These are phyloP conservation scores for Begonia peltatifolia DNA, from an alignment of 306 rosid genomes.

Conservation along the genomic window DNA sequence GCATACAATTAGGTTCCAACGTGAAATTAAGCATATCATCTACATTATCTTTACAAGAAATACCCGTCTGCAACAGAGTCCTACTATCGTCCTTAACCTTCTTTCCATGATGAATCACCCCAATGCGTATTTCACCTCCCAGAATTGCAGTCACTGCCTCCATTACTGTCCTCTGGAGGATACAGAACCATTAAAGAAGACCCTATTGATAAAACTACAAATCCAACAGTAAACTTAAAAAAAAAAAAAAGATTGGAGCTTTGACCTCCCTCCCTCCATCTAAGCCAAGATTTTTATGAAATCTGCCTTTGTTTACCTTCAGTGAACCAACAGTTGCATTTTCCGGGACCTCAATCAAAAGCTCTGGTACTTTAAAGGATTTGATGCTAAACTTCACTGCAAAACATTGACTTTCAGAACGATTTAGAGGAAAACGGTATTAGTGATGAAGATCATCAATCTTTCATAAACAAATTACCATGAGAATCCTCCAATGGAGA, in stretches of 20 bases:
- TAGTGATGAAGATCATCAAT: not conserved
- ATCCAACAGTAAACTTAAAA: not conserved
- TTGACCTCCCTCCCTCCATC: too few relatives aligned
- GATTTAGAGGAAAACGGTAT: not conserved
- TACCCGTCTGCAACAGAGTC: slow-evolving; percentile 71
- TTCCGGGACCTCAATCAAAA: slow-evolving; percentile 71
- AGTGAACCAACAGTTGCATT: slow-evolving; percentile 70
- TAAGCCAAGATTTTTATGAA: too few relatives aligned
- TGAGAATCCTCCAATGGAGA: slow-evolving; percentile 49
- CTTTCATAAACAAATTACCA: slow-evolving; percentile 23
- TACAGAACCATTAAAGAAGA: not conserved
- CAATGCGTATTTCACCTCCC: slow-evolving; percentile 54
- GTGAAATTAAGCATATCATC: slow-evolving; percentile 58
- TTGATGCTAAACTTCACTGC: slow-evolving; percentile 80
- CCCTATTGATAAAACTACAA: not conserved
- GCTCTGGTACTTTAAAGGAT: slow-evolving; percentile 82
- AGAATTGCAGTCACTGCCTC: slow-evolving; percentile 69
- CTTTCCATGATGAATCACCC: slow-evolving; percentile 61
- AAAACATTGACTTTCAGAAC: slow-evolving; percentile 13
- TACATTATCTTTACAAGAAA: slow-evolving; percentile 59
- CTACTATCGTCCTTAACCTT: slow-evolving; percentile 61
- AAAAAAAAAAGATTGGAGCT: not conserved
- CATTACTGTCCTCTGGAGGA: slow-evolving; percentile 60
- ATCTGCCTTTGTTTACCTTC: slow-evolving; percentile 35
- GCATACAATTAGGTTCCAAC: slow-evolving; percentile 53